Evolutionary conservation across 106 monocot genomes (phyloP).

Genomic region (Posidonia australis): DNA sequence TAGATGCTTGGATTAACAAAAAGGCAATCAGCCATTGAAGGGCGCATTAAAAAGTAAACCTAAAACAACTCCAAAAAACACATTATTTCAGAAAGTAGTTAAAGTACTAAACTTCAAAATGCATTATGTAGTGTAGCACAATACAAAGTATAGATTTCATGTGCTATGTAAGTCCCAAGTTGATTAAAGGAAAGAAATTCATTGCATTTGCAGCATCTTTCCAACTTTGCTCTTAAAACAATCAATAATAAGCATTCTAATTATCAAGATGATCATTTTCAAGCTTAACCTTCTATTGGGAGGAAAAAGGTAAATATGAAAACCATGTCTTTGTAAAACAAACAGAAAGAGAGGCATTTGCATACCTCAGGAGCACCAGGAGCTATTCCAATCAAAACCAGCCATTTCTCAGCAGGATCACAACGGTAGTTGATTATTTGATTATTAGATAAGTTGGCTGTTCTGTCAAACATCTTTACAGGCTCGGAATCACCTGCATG

Average conservation of each 20-base stretch:
- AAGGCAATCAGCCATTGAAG: too few species aligned
- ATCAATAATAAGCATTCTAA: background rate
- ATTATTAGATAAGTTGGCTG: constrained; percentile 80
- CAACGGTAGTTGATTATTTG: constrained; percentile 97
- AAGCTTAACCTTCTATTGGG: background rate
- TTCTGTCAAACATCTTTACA: constrained; percentile 87
- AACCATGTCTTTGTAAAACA: background rate
- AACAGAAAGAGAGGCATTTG: background rate
- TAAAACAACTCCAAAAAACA: too few species aligned
- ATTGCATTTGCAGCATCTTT: background rate
- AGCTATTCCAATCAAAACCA: constrained; percentile 94
- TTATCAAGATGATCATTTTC: background rate
- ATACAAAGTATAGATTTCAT: too few species aligned
- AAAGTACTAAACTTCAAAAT: too few species aligned
- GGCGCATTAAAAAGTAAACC: too few species aligned
- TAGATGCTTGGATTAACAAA: too few species aligned
- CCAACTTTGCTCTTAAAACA: background rate
- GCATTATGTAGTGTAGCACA: background rate
- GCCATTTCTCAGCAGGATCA: constrained; percentile 93
- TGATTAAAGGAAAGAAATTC: background rate
- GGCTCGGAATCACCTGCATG: constrained; percentile 82
- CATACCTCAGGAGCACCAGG: constrained; percentile 90
- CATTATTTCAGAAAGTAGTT: too few species aligned
- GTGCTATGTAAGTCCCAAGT: too few species aligned
- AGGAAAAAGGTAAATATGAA: background rate